Percentiles rank a stretch among this genome's conserved stretches.
Evolutionary conservation across 768 basidiomycete genomes (phyloP).

Genomic region (Panaeolus cyanescens): DNA sequence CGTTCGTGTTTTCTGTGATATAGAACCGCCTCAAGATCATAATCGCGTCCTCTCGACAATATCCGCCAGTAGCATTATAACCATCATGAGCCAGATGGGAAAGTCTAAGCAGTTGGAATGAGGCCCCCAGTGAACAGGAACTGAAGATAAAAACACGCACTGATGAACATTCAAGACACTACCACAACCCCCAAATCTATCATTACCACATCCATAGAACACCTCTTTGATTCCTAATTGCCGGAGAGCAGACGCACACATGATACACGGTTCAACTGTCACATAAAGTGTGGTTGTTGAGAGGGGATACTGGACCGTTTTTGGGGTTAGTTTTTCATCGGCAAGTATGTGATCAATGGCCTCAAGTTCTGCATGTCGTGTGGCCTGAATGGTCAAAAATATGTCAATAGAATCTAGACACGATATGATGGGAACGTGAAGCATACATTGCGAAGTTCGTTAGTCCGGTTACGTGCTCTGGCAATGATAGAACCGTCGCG

Average conservation of each 20-base stretch:
- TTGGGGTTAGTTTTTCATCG: constrained; percentile 57
- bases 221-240: constrained; percentile 92
- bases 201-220: constrained; percentile 92
- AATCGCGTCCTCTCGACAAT: constrained; percentile 81
- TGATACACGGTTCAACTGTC: constrained; percentile 98
- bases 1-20: constrained; percentile 91
- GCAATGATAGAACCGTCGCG: constrained; percentile 78
- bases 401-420: not conserved
- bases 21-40: constrained; percentile 87
- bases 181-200: constrained; percentile 95
- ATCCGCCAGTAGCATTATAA: constrained; percentile 77
- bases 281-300: constrained; percentile 87
- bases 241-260: constrained; percentile 95
- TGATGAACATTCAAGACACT: constrained; percentile 88
- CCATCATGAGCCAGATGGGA: constrained; percentile 72
- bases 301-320: constrained; percentile 59
- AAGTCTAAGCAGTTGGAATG: constrained; percentile 43
- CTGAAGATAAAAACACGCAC: constrained; percentile 19
- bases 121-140: not conserved
- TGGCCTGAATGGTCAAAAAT: constrained; percentile 59
- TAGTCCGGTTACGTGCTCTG: constrained; percentile 89
- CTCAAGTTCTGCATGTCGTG: constrained; percentile 96
- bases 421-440: too few relatives aligned
- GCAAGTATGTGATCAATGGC: constrained; percentile 89
- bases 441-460: constrained; percentile 87